Evolutionary conservation across 1,284 basidiomycete genomes (phyloP).

Genomic region (Rugosomyces carneus): DNA sequence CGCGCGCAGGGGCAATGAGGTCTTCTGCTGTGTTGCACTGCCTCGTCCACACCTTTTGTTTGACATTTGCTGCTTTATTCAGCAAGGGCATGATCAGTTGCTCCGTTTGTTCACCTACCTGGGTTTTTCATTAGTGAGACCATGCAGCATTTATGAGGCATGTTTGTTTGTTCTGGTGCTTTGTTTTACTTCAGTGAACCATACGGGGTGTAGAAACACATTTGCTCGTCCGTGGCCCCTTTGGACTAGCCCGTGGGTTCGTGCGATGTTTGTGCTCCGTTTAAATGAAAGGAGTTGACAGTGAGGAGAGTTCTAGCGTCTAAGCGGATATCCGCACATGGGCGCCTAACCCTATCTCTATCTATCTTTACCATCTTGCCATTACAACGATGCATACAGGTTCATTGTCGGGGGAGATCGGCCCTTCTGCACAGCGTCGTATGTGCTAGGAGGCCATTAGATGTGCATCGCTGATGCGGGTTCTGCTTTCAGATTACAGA

Average conservation of each 20-base stretch:
- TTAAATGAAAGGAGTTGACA: not conserved
- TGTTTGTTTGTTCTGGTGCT: not conserved
- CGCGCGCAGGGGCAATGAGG: not conserved
- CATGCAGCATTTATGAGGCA: too few relatives aligned
- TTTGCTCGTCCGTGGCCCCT: not conserved
- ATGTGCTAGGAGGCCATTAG: not conserved
- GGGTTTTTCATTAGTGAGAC: not conserved
- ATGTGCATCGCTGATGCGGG: not conserved
- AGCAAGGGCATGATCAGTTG: not conserved
- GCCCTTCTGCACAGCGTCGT: not conserved
- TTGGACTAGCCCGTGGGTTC: not conserved
- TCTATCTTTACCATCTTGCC: not conserved
- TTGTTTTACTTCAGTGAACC: not conserved
- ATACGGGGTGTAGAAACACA: not conserved
- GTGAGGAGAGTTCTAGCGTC: not conserved
- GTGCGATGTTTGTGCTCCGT: too few relatives aligned
- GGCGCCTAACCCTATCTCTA: not conserved
- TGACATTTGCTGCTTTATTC: not conserved
- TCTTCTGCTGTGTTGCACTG: not conserved
- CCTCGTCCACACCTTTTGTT: not conserved
- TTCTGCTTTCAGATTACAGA: constrained; percentile 6
- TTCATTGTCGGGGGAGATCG: not conserved
- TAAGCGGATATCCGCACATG: not conserved
- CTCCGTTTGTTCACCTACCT: not conserved
- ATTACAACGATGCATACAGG: not conserved